Evolutionary conservation across 2,329 filamentous ascomycete genomes (phyloP).

Genomic region (Dryadomyces sulphureus): DNA sequence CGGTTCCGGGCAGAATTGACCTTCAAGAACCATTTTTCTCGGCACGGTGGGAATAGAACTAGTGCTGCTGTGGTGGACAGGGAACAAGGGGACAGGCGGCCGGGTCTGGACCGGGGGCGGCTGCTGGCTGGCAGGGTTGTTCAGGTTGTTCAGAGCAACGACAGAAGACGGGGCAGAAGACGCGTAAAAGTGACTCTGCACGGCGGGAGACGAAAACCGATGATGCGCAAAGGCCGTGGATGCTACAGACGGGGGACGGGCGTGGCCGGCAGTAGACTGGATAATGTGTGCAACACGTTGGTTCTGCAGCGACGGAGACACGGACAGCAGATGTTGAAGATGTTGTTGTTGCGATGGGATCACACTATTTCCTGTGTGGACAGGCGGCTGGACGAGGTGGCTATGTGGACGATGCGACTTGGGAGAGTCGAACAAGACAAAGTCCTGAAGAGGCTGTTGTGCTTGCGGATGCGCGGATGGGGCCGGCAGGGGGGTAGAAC

Average conservation of each 20-base stretch:
- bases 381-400: conserved; percentile 23
- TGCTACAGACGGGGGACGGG: conserved; percentile 32
- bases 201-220: conserved; percentile 38
- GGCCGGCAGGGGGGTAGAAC: conserved; percentile 48
- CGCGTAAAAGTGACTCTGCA: conserved; percentile 49
- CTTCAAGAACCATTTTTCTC: conserved; percentile 39
- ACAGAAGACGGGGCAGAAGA: conserved; percentile 50
- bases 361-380: conserved; percentile 19
- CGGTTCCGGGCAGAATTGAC: conserved; percentile 21
- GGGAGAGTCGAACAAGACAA: conserved; percentile 57
- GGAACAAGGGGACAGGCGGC: conserved; percentile 60
- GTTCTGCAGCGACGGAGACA: conserved; percentile 33
- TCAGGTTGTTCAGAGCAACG: conserved; percentile 37
- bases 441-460: conserved; percentile 52
- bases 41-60: conserved; percentile 6
- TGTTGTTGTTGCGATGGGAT: conserved; percentile 21
- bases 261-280: conserved; percentile 34
- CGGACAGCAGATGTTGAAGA: conserved; percentile 26
- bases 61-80: conserved; percentile 30
- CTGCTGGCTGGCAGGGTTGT: not conserved
- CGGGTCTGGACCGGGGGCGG: conserved; percentile 30
- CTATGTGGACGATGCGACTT: conserved; percentile 25
- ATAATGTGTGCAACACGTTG: conserved; percentile 45
- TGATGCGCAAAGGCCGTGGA: conserved; percentile 36
- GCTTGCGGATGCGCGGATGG: conserved; percentile 42